phyloP scores from a whole-genome alignment of 306 rosid genomes.

The Bauhinia variegata region DNA sequence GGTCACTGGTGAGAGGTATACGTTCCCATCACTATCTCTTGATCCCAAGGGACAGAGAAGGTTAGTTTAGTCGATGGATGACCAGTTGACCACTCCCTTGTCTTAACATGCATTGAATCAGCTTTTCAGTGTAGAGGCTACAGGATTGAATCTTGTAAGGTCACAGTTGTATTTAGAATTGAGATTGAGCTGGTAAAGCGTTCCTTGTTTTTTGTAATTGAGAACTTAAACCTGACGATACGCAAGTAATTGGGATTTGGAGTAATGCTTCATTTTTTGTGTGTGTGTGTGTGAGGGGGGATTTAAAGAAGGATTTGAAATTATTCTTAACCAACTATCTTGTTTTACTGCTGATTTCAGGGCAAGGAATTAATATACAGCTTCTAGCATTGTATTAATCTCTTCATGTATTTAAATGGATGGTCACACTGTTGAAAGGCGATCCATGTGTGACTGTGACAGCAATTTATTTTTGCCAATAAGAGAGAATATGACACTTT shows the following conservation, averaged over 20 bases:
- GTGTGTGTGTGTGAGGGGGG: no score
- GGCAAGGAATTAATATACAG: neutral
- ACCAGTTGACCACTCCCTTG: neutral
- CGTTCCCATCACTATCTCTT: neutral
- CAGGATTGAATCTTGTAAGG: neutral
- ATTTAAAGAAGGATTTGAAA: no score
- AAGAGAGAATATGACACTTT: neutral
- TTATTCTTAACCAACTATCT: no score
- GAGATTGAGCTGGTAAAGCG: neutral
- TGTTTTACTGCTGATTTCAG: no score
- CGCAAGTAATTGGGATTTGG: no score
- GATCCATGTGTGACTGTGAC: no score
- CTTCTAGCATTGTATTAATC: neutral
- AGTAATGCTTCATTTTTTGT: no score
- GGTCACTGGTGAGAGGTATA: neutral
- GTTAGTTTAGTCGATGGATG: neutral
- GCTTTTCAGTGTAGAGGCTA: neutral
- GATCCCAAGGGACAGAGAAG: neutral
- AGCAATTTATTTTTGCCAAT: no score
- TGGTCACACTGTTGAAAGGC: neutral
- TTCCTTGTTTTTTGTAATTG: neutral
- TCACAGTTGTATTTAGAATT: no score
- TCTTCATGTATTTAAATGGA: neutral
- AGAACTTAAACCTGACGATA: no score
- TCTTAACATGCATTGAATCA: neutral